These are phyloP conservation scores for Limonium bicolor DNA, from an alignment of 148 eudicot species.

Conservation along the genomic window DNA sequence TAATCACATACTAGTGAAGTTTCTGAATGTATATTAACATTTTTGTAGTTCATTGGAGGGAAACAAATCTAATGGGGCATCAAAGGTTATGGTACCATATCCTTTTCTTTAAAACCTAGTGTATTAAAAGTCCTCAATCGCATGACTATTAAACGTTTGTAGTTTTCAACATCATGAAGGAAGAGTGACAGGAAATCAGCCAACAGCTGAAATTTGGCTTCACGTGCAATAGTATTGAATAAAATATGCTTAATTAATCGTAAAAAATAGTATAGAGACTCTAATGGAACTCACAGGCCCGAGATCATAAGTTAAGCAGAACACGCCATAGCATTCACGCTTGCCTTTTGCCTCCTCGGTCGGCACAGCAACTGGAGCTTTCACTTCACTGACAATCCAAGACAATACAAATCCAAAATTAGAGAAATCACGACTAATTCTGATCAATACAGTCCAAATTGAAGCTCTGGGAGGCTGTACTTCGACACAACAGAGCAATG, in stretches of 20 bases:
- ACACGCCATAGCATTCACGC: conserved; percentile 79
- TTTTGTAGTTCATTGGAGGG: no score
- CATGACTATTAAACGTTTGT: background rate
- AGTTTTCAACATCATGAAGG: background rate
- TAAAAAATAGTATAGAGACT: background rate
- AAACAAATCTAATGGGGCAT: no score
- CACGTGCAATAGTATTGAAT: background rate
- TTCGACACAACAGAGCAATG: conserved; percentile 56
- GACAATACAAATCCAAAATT: background rate
- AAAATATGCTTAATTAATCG: background rate
- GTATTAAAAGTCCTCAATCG: background rate
- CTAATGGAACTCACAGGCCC: conserved; percentile 71
- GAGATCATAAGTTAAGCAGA: conserved; percentile 91
- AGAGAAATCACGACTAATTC: background rate
- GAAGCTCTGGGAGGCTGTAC: conserved; percentile 11
- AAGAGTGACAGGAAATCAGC: background rate
- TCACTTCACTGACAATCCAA: conserved; percentile 32
- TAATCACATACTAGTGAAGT: no score
- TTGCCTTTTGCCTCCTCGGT: conserved; percentile 25
- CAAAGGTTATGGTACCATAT: no score
- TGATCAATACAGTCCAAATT: background rate
- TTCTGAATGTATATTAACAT: no score
- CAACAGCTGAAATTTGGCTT: no score
- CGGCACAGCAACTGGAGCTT: conserved; percentile 32
- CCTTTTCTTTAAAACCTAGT: no score